Conservation (phyloP, 202 grass and related monocot species). For the Alloteropsis angusta region DNA sequence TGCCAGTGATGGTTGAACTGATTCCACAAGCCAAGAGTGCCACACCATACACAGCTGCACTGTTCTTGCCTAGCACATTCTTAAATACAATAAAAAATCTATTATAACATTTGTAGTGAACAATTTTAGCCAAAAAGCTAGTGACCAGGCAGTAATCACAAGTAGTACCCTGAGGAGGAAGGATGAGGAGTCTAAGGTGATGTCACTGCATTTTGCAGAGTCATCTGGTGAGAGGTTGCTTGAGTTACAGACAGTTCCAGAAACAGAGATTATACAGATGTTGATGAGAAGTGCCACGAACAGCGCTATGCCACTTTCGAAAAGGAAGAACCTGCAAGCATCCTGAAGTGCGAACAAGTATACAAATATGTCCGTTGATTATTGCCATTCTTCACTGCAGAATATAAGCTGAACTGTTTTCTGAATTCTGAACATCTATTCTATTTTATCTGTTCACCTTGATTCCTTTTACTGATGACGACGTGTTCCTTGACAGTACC, state of each 20-base stretch:
- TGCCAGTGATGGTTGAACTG: constrained; percentile 77
- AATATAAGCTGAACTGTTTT: neutral
- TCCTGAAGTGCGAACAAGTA: constrained; percentile 26
- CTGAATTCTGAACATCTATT: neutral
- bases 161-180: constrained; percentile 61
- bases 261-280: constrained; percentile 52
- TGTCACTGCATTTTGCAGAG: constrained; percentile 36
- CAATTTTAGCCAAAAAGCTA: neutral
- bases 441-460: constrained; percentile 34
- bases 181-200: constrained; percentile 63
- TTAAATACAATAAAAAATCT: neutral
- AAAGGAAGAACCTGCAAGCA: constrained; percentile 70
- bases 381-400: neutral
- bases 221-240: constrained; percentile 30
- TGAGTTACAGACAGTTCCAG: constrained; percentile 48
- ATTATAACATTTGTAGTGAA: neutral
- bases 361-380: neutral
- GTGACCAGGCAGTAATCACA: neutral
- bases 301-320: constrained; percentile 66
- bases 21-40: constrained; percentile 76
- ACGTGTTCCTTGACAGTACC: constrained; percentile 76
- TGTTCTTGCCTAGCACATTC: constrained; percentile 80
- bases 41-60: constrained; percentile 57
- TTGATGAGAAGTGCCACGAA: constrained; percentile 79
- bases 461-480: constrained; percentile 63